These are phyloP conservation scores for Pythium aphanidermatum DNA, from an alignment of 352 stramenopile species.

Conservation along the genomic window DNA sequence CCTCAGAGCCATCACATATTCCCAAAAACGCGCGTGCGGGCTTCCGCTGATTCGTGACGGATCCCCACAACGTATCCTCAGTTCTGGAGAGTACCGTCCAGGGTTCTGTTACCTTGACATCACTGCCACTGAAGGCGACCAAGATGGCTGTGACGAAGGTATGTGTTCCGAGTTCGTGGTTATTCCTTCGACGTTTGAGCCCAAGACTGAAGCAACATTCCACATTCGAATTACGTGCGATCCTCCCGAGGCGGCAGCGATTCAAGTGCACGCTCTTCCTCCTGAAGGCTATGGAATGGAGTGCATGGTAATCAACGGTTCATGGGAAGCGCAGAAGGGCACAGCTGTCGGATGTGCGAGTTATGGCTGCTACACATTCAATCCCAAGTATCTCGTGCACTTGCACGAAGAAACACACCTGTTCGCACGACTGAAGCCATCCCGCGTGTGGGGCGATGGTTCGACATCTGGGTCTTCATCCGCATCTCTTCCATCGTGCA, in stretches of 20 bases:
- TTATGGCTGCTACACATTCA: constrained; percentile 80
- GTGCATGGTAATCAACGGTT: constrained; percentile 27
- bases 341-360: constrained; percentile 67
- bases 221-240: constrained; percentile 54
- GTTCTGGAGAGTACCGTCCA: constrained; percentile 70
- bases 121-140: constrained; percentile 7
- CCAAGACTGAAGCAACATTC: constrained; percentile 34
- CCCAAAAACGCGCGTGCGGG: constrained; percentile 36
- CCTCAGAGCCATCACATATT: constrained; percentile 50
- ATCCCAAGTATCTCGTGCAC: constrained; percentile 69
- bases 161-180: constrained; percentile 45
- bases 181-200: constrained; percentile 74
- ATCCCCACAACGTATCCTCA: constrained; percentile 33
- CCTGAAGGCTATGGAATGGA: constrained; percentile 54
- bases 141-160: constrained; percentile 8
- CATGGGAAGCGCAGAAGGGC: constrained; percentile 48
- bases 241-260: constrained; percentile 30
- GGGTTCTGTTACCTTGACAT: constrained; percentile 74
- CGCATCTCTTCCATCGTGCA: constrained; percentile 36
- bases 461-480: constrained; percentile 11
- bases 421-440: constrained; percentile 44
- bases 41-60: constrained; percentile 21
- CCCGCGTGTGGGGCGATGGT: constrained; percentile 13
- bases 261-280: constrained; percentile 33
- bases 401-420: constrained; percentile 42